phyloP scores from a whole-genome alignment of 2,329 filamentous ascomycete genomes.

The Pezicula radicicola region DNA sequence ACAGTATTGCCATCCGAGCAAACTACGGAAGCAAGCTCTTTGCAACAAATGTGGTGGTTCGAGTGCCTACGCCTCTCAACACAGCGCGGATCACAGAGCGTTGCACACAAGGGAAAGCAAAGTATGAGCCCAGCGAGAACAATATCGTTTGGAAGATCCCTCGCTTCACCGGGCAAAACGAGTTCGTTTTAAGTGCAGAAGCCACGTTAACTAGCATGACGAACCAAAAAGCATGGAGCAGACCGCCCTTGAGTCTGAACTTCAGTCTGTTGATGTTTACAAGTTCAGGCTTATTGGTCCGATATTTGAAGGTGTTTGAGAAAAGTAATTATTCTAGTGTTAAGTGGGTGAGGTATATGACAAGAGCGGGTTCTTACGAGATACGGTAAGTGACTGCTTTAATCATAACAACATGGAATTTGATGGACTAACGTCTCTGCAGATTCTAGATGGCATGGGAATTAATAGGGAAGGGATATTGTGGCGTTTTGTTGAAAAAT shows the following conservation, averaged over 20 bases:
- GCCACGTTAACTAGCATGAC: constrained; percentile 95
- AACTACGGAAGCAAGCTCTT: constrained; percentile 97
- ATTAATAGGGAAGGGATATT: neutral
- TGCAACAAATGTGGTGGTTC: constrained; percentile 91
- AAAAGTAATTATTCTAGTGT: constrained; percentile 99
- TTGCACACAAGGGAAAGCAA: constrained; percentile 93
- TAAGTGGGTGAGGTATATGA: constrained; percentile 99
- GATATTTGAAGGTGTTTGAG: constrained; percentile 98
- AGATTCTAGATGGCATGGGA: constrained; percentile 1
- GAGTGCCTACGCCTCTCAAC: constrained; percentile 94
- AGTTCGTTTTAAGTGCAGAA: constrained; percentile 92
- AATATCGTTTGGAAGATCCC: constrained; percentile 99
- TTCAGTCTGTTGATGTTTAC: constrained; percentile 99
- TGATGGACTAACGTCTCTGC: neutral
- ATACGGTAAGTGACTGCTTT: constrained; percentile 60
- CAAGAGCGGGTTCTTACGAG: constrained; percentile 93
- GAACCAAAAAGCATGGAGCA: constrained; percentile 94
- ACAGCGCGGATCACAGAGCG: constrained; percentile 91
- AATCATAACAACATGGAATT: neutral
- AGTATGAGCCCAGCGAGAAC: constrained; percentile 97
- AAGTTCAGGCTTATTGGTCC: constrained; percentile 83
- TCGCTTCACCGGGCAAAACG: constrained; percentile 96
- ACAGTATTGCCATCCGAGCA: constrained; percentile 94
- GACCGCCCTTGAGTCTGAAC: constrained; percentile 85
- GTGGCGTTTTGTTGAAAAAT: neutral